Base-by-base conservation (phyloP, 2,329 filamentous ascomycete species). In the Didymella segeticola region DNA sequence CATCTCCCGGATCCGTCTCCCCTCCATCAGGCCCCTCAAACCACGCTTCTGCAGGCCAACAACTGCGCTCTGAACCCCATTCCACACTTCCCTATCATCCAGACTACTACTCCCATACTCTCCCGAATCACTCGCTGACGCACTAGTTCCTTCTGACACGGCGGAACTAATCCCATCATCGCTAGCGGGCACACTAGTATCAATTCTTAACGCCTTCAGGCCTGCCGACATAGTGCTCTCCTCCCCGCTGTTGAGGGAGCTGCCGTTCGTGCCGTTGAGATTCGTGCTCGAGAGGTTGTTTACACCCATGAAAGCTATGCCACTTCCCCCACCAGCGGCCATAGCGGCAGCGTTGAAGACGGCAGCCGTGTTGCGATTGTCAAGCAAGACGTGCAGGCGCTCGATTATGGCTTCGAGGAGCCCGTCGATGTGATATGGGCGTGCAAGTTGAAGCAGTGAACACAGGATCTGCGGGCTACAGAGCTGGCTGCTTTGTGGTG, bases 341-440 rank as follows among this genome's bases (percentile, higher is more conserved):
- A 98, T 98, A 47, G 95, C 95, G 0, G 93, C 95, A 0, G 95
- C 95, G 62, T 99, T 99, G 80, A 99, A 99, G 0, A 99, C 93
- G 5, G 95, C 95, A 0, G 95, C 95, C 0, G 95, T 93, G 63
- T 98, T 99, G 39, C 93, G 85, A 41, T 91, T 95, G 72, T 99
- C 95, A 4, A 99, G 84, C 0, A 96, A 85, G 25, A 90, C 84
- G 68, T 99, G 95, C 0, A 99, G 82, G 7, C 93, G 86, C 74
- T 98, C 92, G 9, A 98, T 91, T 1, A 96, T 91, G 0, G 91
- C 91, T 77, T 99, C 95, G 1, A 98, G 80, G 2, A 99, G 83
- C 0, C 95, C 95, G 66, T 98, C 93, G 39, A 99, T 84, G 60
- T 92, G 90, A 73, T 99, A 99, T 0, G 95, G 93, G 4, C 95